Evolutionary conservation across 495 filamentous ascomycete species (phyloP).

Genomic region (Trypethelium eluteriae): DNA sequence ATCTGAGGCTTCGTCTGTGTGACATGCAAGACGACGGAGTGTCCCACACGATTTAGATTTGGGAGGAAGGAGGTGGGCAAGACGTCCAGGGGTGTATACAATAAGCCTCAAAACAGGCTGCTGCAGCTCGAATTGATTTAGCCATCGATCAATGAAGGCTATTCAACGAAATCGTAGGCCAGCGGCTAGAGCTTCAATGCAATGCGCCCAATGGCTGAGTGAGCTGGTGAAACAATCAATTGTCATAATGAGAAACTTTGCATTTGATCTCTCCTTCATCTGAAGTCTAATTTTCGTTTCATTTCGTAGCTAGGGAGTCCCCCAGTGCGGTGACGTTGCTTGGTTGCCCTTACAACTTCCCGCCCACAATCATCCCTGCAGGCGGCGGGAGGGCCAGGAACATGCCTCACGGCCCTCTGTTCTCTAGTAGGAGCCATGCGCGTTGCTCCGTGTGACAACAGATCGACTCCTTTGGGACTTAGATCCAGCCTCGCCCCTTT

Average conservation of each 20-base stretch:
- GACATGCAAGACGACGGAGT: background rate
- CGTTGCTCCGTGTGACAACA: constrained; percentile 8
- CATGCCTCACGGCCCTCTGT: background rate
- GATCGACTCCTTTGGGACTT: background rate
- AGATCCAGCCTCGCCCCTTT: background rate
- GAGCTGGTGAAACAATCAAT: too few species aligned
- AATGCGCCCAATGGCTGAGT: too few species aligned
- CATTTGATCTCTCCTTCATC: too few species aligned
- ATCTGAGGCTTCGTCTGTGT: background rate
- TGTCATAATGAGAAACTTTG: too few species aligned
- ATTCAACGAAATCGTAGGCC: background rate
- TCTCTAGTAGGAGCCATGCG: constrained; percentile 6
- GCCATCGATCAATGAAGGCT: background rate
- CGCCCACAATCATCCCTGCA: constrained; percentile 1
- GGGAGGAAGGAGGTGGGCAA: background rate
- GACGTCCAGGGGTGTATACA: background rate
- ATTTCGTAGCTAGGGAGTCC: too few species aligned
- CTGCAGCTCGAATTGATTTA: background rate
- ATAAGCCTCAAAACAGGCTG: background rate
- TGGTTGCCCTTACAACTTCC: constrained; percentile 9
- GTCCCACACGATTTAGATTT: background rate
- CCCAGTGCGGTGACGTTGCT: background rate
- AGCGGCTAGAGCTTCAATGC: too few species aligned
- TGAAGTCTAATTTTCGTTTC: too few species aligned
- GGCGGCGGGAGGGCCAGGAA: background rate